Conservation (phyloP, 768 basidiomycete species). For the Sporobolomyces phaffii region DNA sequence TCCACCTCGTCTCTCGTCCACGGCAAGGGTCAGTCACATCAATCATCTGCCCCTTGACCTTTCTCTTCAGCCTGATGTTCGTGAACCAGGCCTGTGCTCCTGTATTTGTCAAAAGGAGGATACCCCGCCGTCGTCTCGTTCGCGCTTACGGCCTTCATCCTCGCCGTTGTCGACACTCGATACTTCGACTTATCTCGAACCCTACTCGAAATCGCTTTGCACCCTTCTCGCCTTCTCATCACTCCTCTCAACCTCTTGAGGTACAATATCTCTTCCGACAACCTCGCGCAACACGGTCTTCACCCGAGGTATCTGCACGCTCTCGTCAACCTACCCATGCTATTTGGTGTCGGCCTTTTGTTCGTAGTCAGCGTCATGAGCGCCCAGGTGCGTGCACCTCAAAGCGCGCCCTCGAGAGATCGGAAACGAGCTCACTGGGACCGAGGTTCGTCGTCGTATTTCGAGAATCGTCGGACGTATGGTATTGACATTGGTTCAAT, state of each 20-base stretch:
- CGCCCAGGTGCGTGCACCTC: neutral
- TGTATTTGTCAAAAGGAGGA: no score
- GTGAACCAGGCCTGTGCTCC: no score
- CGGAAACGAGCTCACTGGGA: neutral
- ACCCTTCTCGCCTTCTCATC: neutral
- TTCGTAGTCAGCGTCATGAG: neutral
- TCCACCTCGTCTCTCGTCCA: neutral
- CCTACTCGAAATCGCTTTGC: neutral
- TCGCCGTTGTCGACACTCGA: neutral
- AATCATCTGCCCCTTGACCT: no score
- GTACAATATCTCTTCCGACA: slow-evolving; percentile 31
- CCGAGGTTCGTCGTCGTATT: no score
- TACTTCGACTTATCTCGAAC: neutral
- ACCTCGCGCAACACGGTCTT: slow-evolving; percentile 38
- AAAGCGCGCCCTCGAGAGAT: neutral
- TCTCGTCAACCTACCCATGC: slow-evolving; percentile 34
- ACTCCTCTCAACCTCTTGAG: slow-evolving; percentile 37
- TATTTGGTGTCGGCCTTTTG: slow-evolving; percentile 20
- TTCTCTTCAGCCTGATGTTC: no score
- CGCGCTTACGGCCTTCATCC: neutral
- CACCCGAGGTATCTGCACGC: slow-evolving; percentile 37
- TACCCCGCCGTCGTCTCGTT: slow-evolving; percentile 8
- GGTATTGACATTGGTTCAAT: no score
- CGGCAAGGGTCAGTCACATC: no score
- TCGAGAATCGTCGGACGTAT: no score